Evolutionary conservation across 306 rosid species (phyloP).

Genomic region (Astragalus glycyphyllos): DNA sequence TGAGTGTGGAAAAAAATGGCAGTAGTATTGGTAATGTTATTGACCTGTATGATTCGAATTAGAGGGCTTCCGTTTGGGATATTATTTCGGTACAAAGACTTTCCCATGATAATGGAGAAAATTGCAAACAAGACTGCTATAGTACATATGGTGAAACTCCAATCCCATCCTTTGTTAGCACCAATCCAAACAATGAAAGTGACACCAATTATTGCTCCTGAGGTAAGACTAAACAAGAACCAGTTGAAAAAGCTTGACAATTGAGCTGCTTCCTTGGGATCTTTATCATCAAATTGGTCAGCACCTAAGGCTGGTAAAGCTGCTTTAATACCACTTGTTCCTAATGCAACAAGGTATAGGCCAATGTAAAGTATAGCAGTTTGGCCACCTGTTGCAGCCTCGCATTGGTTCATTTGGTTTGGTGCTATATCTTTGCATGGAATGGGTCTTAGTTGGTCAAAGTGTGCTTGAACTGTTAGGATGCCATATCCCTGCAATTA

Average conservation of each 20-base stretch:
- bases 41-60: slow-evolving; percentile 64
- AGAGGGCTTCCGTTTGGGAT: slow-evolving; percentile 76
- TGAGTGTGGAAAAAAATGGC: background rate
- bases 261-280: slow-evolving; percentile 66
- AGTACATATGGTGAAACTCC: slow-evolving; percentile 59
- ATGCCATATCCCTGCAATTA: slow-evolving; percentile 69
- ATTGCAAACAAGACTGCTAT: slow-evolving; percentile 48
- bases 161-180: slow-evolving; percentile 74
- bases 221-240: slow-evolving; percentile 75
- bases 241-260: slow-evolving; percentile 87
- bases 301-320: slow-evolving; percentile 85
- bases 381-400: slow-evolving; percentile 52
- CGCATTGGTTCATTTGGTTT: slow-evolving; percentile 47
- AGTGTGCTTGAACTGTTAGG: slow-evolving; percentile 65
- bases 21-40: background rate
- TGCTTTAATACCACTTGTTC: slow-evolving; percentile 75
- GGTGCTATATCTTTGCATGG: slow-evolving; percentile 60
- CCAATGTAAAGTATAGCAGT: slow-evolving; percentile 66
- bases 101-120: slow-evolving; percentile 58
- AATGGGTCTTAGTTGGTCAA: slow-evolving; percentile 58
- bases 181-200: slow-evolving; percentile 70
- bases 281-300: slow-evolving; percentile 72
- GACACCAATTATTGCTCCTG: slow-evolving; percentile 71
- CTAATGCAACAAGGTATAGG: slow-evolving; percentile 75
- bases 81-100: slow-evolving; percentile 64